phyloP scores from a whole-genome alignment of 768 basidiomycete genomes.

The Tulasnella sp. region DNA sequence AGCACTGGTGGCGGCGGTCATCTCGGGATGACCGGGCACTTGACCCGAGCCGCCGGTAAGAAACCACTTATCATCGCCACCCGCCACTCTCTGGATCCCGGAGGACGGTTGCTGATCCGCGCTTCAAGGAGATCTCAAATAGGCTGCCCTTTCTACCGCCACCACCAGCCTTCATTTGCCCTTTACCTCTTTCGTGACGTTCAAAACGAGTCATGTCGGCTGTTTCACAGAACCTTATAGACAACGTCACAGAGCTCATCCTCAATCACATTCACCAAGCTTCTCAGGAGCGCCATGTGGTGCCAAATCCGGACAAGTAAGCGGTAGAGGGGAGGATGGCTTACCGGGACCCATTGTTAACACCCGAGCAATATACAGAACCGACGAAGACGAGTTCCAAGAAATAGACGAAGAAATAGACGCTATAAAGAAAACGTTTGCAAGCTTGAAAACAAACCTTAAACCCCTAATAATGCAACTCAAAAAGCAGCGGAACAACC shows the following conservation, averaged over 20 bases:
- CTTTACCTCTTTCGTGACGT: too few relatives aligned
- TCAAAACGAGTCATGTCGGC: not conserved
- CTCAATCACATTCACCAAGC: not conserved
- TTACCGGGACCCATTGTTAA: not conserved
- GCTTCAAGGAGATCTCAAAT: too few relatives aligned
- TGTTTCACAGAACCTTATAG: not conserved
- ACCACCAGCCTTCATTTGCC: too few relatives aligned
- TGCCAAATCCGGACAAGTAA: not conserved
- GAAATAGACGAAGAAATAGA: not conserved
- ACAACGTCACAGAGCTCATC: not conserved
- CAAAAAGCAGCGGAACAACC: not conserved
- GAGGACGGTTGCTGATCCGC: too few relatives aligned
- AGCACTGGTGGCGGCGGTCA: too few relatives aligned
- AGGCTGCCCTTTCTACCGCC: too few relatives aligned
- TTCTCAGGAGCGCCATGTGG: not conserved
- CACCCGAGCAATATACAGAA: not conserved
- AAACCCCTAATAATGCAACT: not conserved
- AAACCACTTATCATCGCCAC: too few relatives aligned
- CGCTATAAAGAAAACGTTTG: not conserved
- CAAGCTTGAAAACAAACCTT: not conserved
- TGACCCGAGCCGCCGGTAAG: too few relatives aligned
- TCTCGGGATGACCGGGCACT: too few relatives aligned
- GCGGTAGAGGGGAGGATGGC: too few relatives aligned
- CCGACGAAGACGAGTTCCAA: not conserved
- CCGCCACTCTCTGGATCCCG: too few relatives aligned